phyloP scores from a whole-genome alignment of 805 yeast species.

The Kazachstania bromeliacearum region DNA sequence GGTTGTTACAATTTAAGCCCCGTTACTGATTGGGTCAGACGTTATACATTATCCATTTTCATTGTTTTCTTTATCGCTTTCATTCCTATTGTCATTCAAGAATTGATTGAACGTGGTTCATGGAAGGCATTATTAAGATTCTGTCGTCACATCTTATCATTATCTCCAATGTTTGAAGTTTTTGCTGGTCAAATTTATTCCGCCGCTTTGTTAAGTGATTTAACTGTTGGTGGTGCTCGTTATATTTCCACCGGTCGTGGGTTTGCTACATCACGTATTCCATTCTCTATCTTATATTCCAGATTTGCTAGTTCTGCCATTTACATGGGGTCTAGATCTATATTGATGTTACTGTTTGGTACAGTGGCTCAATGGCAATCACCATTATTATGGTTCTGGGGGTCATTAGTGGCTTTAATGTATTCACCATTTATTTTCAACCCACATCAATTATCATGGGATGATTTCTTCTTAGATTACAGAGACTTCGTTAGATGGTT shows the following conservation, averaged over 20 bases:
- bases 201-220: constrained; percentile 56
- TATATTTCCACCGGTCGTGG: constrained; percentile 83
- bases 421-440: constrained; percentile 91
- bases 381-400: constrained; percentile 94
- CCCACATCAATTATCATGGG: constrained; percentile 96
- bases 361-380: constrained; percentile 83
- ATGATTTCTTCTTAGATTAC: constrained; percentile 91
- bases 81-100: constrained; percentile 70
- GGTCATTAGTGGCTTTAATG: constrained; percentile 74
- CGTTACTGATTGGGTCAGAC: constrained; percentile 77
- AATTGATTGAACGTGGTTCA: constrained; percentile 70
- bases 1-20: constrained; percentile 85
- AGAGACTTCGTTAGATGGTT: constrained; percentile 86
- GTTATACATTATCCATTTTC: constrained; percentile 77
- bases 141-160: constrained; percentile 53
- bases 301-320: constrained; percentile 75
- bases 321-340: constrained; percentile 72
- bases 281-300: constrained; percentile 62
- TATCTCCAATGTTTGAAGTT: constrained; percentile 76
- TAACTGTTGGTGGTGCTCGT: constrained; percentile 78
- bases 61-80: constrained; percentile 82
- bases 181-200: constrained; percentile 75
- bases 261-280: constrained; percentile 70
- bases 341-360: constrained; percentile 62
- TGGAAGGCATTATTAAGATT: constrained; percentile 66